Conservation (phyloP, 2,329 filamentous ascomycete genomes). For the Claviceps cyperi region DNA sequence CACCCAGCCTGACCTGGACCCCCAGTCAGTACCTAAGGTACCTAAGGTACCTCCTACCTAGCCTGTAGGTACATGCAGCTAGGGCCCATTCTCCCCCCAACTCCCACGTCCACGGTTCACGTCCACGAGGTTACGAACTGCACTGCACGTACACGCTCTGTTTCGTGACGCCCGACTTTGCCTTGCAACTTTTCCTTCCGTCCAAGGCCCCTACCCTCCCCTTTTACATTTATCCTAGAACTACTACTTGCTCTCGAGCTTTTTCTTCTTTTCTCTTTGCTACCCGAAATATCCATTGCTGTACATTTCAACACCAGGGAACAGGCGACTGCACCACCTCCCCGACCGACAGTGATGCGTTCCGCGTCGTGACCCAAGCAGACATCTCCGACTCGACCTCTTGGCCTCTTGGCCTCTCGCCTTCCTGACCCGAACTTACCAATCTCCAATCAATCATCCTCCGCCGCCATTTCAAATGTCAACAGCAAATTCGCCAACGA, state of each 20-base stretch:
- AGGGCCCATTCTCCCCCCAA: conserved; percentile 5
- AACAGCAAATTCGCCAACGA: conserved; percentile 10
- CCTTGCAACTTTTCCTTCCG: neutral
- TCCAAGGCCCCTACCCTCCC: neutral
- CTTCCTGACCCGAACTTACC: conserved; percentile 5
- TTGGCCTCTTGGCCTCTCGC: neutral
- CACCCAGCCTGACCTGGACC: neutral
- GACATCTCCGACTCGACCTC: neutral
- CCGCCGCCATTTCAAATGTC: conserved; percentile 9
- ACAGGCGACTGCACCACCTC: neutral
- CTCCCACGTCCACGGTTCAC: conserved; percentile 5
- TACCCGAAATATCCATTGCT: neutral
- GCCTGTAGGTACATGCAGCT: neutral
- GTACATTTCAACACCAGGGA: neutral
- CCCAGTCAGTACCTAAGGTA: neutral
- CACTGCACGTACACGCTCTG: conserved; percentile 6
- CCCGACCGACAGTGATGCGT: conserved; percentile 6
- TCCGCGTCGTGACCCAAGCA: conserved; percentile 3
- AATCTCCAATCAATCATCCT: too few species aligned
- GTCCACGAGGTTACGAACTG: conserved; percentile 8
- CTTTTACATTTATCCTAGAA: neutral
- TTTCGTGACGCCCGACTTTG: conserved; percentile 6
- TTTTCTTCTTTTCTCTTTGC: neutral
- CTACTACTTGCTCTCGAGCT: neutral
- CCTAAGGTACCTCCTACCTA: neutral